phyloP scores from a whole-genome alignment of 108 stramenopile species.

The Pseudonitzschia multistriata region DNA sequence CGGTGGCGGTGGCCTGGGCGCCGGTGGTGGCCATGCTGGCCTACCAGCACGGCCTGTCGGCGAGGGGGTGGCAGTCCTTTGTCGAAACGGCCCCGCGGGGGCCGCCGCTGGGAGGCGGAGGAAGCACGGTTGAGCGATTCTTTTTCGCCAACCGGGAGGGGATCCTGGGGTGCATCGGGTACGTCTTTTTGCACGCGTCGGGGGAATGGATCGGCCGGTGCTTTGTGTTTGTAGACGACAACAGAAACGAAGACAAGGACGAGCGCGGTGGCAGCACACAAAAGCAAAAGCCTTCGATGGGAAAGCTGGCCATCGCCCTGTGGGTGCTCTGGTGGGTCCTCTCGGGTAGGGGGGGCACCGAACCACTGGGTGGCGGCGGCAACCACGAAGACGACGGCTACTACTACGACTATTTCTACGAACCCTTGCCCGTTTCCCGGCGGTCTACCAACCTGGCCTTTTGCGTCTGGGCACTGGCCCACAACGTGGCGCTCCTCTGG shows the following conservation, averaged over 20 bases:
- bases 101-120: slow-evolving; percentile 8
- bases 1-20: slow-evolving; percentile 15
- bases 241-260: neutral
- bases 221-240: slow-evolving; percentile 39
- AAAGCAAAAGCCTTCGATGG: neutral
- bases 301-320: neutral
- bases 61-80: slow-evolving; percentile 58
- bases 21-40: slow-evolving; percentile 42
- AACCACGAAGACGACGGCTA: neutral
- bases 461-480: slow-evolving; percentile 67
- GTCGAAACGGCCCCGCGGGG: slow-evolving; percentile 60
- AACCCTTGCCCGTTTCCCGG: slow-evolving; percentile 59
- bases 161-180: slow-evolving; percentile 77
- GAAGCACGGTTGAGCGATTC: slow-evolving; percentile 14
- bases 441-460: slow-evolving; percentile 76
- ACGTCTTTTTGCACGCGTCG: slow-evolving; percentile 56
- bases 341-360: neutral
- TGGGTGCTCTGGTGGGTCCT: neutral
- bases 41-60: slow-evolving; percentile 66
- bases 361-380: neutral
- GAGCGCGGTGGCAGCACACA: neutral
- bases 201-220: slow-evolving; percentile 58
- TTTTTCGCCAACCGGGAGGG: slow-evolving; percentile 89
- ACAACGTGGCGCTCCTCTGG: slow-evolving; percentile 53
- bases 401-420: slow-evolving; percentile 10